phyloP scores from a whole-genome alignment of 2,329 filamentous ascomycete species.

The Pestalotiopsis sp. region DNA sequence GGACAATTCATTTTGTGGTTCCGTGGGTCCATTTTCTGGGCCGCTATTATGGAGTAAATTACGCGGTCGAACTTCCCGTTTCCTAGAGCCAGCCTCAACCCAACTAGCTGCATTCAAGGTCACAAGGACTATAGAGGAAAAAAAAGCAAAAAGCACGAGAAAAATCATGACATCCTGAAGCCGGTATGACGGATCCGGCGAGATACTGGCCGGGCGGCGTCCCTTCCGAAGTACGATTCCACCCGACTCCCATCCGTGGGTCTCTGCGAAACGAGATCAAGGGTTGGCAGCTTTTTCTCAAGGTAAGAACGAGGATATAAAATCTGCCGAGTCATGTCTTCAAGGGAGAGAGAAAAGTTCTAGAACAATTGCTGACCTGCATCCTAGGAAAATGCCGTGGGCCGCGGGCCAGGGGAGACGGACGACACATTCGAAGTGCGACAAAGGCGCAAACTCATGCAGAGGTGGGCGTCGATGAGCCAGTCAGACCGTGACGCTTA shows the following conservation, averaged over 20 bases:
- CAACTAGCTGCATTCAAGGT: neutral
- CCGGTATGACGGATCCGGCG: neutral
- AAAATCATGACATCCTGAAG: neutral
- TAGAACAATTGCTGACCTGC: neutral
- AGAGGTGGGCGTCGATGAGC: constrained; percentile 1
- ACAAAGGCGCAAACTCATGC: neutral
- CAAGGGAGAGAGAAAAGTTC: neutral
- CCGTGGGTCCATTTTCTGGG: neutral
- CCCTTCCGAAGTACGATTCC: neutral
- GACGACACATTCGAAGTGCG: neutral
- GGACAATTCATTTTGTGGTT: neutral
- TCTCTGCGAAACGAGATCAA: neutral
- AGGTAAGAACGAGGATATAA: neutral
- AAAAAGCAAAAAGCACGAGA: neutral
- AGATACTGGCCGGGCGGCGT: constrained; percentile 8
- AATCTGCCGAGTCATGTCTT: neutral
- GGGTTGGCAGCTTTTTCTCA: constrained; percentile 4
- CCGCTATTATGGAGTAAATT: neutral
- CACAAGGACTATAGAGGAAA: neutral
- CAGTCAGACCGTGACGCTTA: constrained; percentile 3
- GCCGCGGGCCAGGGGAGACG: neutral
- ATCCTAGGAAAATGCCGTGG: neutral
- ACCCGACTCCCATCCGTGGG: neutral
- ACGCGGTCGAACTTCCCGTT: neutral
- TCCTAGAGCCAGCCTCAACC: neutral